Evolutionary conservation across 148 eudicot genomes (phyloP), one percentile per base, ranked within the genome.

Genomic region (Bassia scoparia): DNA sequence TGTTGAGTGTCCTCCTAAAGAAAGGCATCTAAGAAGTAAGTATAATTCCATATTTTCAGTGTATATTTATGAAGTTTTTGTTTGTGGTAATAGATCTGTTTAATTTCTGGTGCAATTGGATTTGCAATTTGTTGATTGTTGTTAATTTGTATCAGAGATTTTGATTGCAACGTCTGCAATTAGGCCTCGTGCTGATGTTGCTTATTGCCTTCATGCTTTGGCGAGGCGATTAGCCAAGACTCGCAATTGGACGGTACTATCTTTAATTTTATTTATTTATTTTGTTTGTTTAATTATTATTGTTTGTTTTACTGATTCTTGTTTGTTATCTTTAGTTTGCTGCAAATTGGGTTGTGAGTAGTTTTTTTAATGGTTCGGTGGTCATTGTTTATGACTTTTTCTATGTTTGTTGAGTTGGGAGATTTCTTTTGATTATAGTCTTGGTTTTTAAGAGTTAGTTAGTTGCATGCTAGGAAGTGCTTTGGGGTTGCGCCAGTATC

Each of bases 1-100:
- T 69, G 99, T 89, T 3, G 99, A 91, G 77, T 78, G 85, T 63
- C 99, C 99, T 31, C 99, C 99, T 3, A 95, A 95, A 80, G 99
- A 92, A 63, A 81, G 99, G 65, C 97, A 95, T 75, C 79, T 95
- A 54, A 88, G 96, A 77, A 95, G 99, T 95, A 78, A 87, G 96
- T 82, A 35, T 13, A 5, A 20, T 27, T 31, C 18, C 13, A 27
- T 9, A 20, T 17, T 55, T 44, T 48, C 43, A 59, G 21, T 61
- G 1, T 24, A 10, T 66, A 16, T 11, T 49, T 24, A 35, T 38
- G 50, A 69, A 34, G 18, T 37, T 54, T 16, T 59, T 38, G 49
- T 26, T 6, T 31, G 5, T 34, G 27, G 4, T 76, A 29, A 38
- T 68, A 77, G 79, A 77, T 68, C 78, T 61, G 5, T 38, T 37